Percentiles rank a stretch among this genome's conserved stretches.
phyloP scores from a whole-genome alignment of 2,329 filamentous ascomycete species.

The Botrytis cinerea region DNA sequence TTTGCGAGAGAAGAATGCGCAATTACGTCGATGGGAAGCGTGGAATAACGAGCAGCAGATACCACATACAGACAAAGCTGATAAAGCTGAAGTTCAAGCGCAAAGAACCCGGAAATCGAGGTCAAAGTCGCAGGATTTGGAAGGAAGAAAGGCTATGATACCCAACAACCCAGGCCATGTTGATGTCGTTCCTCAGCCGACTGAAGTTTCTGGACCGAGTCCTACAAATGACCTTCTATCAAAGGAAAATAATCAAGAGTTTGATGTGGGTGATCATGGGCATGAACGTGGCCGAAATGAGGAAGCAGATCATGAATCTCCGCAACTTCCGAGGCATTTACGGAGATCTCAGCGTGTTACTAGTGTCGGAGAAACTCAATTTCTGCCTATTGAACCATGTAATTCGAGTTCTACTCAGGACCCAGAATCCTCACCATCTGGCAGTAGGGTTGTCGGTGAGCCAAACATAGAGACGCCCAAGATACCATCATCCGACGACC shows the following conservation, averaged over 20 bases:
- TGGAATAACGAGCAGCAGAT: not conserved
- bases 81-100: not conserved
- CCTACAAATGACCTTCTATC: not conserved
- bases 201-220: not conserved
- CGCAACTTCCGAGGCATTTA: conserved; percentile 7
- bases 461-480: not conserved
- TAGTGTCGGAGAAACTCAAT: conserved; percentile 23
- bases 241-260: not conserved
- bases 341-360: not conserved
- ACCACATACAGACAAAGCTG: not conserved
- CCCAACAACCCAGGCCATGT: not conserved
- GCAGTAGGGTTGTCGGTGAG: not conserved
- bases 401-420: conserved; percentile 38
- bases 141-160: not conserved
- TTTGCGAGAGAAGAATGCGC: conserved; percentile 1
- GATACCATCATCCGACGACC: conserved; percentile 27
- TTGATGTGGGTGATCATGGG: not conserved
- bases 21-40: conserved; percentile 7
- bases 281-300: not conserved
- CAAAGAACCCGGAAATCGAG: conserved; percentile 13
- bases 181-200: not conserved
- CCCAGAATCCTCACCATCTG: conserved; percentile 23
- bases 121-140: conserved; percentile 3
- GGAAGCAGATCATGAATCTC: not conserved
- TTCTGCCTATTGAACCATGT: conserved; percentile 26